phyloP scores from a whole-genome alignment of 495 filamentous ascomycete species.

The Hypoxylon lienhwacheense region DNA sequence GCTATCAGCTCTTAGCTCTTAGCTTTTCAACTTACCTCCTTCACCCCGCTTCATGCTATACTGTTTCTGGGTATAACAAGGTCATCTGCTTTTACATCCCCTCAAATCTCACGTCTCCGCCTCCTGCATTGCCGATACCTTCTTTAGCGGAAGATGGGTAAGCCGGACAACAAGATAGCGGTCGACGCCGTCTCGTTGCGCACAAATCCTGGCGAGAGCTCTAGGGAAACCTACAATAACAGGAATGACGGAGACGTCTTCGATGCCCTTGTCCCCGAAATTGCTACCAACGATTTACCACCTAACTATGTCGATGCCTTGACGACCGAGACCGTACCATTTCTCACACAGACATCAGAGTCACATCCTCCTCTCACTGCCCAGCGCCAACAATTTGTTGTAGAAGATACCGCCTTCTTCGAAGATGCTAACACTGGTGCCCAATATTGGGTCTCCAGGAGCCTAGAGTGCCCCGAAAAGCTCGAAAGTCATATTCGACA shows the following conservation, averaged over 20 bases:
- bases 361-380: constrained; percentile 22
- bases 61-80: too few relatives aligned
- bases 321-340: constrained; percentile 22
- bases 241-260: too few relatives aligned
- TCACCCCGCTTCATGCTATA: too few relatives aligned
- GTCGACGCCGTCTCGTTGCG: constrained; percentile 30
- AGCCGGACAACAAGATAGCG: constrained; percentile 9
- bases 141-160: constrained; percentile 14
- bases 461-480: constrained; percentile 46
- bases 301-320: constrained; percentile 36
- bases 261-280: constrained; percentile 27
- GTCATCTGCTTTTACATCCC: not conserved
- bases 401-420: constrained; percentile 20
- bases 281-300: constrained; percentile 31
- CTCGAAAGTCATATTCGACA: constrained; percentile 49
- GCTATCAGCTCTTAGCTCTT: too few relatives aligned
- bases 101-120: too few relatives aligned
- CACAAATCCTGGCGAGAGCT: constrained; percentile 30
- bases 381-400: not conserved
- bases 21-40: too few relatives aligned
- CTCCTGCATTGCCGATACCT: not conserved
- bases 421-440: constrained; percentile 35
- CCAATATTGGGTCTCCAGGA: constrained; percentile 42
- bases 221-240: constrained; percentile 16
- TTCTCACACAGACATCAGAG: constrained; percentile 23